Evolutionary conservation across 306 rosid species (phyloP), one percentile per base, ranked within the genome.

Genomic region (Vicia villosa): DNA sequence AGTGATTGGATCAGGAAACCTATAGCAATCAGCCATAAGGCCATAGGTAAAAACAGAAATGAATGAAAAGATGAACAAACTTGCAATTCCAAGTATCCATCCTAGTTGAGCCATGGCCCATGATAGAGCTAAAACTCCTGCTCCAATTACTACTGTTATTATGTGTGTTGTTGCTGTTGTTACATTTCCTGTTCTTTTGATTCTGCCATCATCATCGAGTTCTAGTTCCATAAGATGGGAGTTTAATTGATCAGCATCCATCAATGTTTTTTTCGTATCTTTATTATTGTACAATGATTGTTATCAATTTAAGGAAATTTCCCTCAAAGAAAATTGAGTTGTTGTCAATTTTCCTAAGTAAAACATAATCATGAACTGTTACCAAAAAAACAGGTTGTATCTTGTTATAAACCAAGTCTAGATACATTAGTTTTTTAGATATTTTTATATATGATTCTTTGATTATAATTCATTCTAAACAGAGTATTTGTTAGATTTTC

Each of bases 11-110:
- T 89, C 87, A 1, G 82, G 85, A 69, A 49, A 69, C 60, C 90
- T 81, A 80, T 89, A 89, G 77, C 90, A 85, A 71, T 89, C 89
- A 4, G 88, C 57, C 26, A 83, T 19, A 86, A 78, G 52, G 83
- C 56, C 10, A 0, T 19, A 50, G 20, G 56, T 17, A 12, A 50
- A 50, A 8, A 20, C 15, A 17, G 57, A 50, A 20, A 50, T 50
- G 12, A 4, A 50, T 50, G 57, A 17, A 50, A 50, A 50, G 6
- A 50, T 19, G 1, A 10, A 50, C 21, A 50, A 2, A 20, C 57
- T 50, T 19, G 57, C 10, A 8, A 50, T 19, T 17, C 57, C 56
- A 49, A 19, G 11, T 9, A 49, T 17, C 56, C 26, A 49, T 17
- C 24, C 56, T 17, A 17, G 11, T 17, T 49, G 56, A 3, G 56